Conservation (phyloP, 805 yeast species). For the Wickerhamiella shivajii region DNA sequence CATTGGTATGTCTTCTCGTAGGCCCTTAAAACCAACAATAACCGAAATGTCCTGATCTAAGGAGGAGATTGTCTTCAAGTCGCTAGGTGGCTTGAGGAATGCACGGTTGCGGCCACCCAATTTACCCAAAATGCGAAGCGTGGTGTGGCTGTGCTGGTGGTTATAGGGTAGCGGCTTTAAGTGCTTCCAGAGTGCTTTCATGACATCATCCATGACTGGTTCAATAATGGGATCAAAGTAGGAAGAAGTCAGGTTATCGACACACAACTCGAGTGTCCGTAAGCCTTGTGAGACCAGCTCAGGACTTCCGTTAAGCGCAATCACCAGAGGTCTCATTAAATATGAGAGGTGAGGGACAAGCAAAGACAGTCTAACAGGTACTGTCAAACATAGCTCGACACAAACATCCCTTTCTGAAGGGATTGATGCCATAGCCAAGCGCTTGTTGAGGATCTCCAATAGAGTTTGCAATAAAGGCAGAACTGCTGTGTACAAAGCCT, state of each 20-base stretch:
- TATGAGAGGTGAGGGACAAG: constrained; percentile 84
- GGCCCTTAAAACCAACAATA: constrained; percentile 54
- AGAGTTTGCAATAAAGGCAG: constrained; percentile 80
- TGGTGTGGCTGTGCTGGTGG: constrained; percentile 90
- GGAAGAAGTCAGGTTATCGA: constrained; percentile 89
- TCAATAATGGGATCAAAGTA: constrained; percentile 95
- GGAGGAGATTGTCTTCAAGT: constrained; percentile 38
- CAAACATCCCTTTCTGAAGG: constrained; percentile 88
- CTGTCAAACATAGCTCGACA: constrained; percentile 88
- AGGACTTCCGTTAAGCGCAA: constrained; percentile 77
- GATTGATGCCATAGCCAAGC: constrained; percentile 67
- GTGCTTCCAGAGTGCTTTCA: constrained; percentile 85
- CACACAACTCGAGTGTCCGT: constrained; percentile 87
- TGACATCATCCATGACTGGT: constrained; percentile 88
- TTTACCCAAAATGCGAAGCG: constrained; percentile 84
- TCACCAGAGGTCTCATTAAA: constrained; percentile 80
- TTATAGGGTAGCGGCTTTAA: constrained; percentile 84
- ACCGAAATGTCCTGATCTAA: constrained; percentile 57
- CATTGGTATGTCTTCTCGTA: constrained; percentile 45
- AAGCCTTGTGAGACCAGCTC: constrained; percentile 91
- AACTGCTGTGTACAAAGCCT: constrained; percentile 79
- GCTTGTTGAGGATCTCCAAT: constrained; percentile 68
- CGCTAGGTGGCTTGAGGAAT: constrained; percentile 61
- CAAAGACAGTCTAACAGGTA: constrained; percentile 87
- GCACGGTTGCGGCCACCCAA: constrained; percentile 91